Base-by-base conservation (phyloP, 202 grass and related monocot species). In the Carex sylvatica region DNA sequence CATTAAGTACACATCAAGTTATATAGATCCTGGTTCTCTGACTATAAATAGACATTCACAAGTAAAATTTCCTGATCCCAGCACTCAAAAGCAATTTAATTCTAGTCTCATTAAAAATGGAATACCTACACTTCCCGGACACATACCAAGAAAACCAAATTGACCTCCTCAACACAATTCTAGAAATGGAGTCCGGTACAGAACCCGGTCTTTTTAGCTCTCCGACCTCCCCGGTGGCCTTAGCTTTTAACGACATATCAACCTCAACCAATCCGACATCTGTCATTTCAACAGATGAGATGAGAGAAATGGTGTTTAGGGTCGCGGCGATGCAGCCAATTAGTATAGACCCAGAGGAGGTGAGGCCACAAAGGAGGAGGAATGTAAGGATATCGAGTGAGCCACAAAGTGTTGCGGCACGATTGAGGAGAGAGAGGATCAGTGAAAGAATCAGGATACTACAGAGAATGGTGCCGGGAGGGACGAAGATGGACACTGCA, bases 401-500 rank as follows among this genome's bases (percentile, higher is more conserved):
- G 20, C 91, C 88, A 22, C 91, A 88, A 65, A 93, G 88, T 80
- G 91, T 93, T 6, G 88, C 91, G 4, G 91, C 91, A 73, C 80
- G 91, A 68, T 76, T 88, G 76, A 88, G 88, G 49, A 84, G 91
- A 19, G 91, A 87, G 81, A 77, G 86, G 59, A 87, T 93, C 72
- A 88, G 91, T 49, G 84, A 93, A 80, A 61, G 86, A 13, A 90
- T 93, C 54, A 84, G 88, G 49, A 84, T 72, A 11, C 84, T 93
- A 31, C 86, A 93, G 70, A 67, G 81, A 69, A 83, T 93, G 35
- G 91, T 93, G 11, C 88, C 91, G 0, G 91, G 91, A n/a, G 72
- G 91, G 38, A 86, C 71, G 15, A 93, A 77, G 86, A 83, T 93
- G 84, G 91, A 93, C 83, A 93, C 91, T 36, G 91, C 86, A 5